Evolutionary conservation across 2,329 filamentous ascomycete genomes (phyloP), one percentile per base, ranked within the genome.

Genomic region (Phaeosphaeria sp.): DNA sequence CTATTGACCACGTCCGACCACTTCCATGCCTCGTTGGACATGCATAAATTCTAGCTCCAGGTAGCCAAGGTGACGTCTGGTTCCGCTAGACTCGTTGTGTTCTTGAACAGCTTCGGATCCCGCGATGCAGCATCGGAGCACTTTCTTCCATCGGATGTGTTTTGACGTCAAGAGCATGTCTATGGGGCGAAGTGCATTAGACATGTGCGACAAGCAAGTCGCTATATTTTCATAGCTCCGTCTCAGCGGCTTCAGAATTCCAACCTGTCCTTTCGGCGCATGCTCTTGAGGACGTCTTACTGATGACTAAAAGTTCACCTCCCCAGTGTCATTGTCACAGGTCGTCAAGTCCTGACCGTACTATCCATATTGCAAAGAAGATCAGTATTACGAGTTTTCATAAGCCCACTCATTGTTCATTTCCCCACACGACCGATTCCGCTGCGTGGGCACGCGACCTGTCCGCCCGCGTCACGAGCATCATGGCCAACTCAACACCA

Each of bases 391-490:
- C 18, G 21, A 15, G 21, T 8, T 45, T 15, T 24, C 13, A 45
- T 24, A 45, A 6, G 22, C 13, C 30, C 17, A n/a, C 5, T 46
- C n/a, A 21, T n/a, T 24, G 24, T 18, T 9, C 24, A 5, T 24
- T n/a, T 13, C n/a, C 42, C 7, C 18, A 9, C 15, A 3, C 20
- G 43, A 17, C 27, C 47, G 50, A 47, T 20, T 43, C 33, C 22
- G 40, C 21, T 22, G 40, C 24, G 33, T 53, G 59, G 51, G 39
- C 59, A 59, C 56, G 49, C 43, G 59, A 57, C 49, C 48, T 22
- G 11, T 36, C 27, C 36, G 27, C 49, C 30, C 53, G 25, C 45
- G 58, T 61, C 61, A 63, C 61, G 58, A 61, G 58, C 51, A 51
- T 49, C 40, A 57, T 57, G 53, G 20, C 51, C 39, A 43, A 49